Evolutionary conservation across 208 protist genomes (phyloP), one percentile per base, ranked within the genome.

Genomic region (Phytomonas sp.): DNA sequence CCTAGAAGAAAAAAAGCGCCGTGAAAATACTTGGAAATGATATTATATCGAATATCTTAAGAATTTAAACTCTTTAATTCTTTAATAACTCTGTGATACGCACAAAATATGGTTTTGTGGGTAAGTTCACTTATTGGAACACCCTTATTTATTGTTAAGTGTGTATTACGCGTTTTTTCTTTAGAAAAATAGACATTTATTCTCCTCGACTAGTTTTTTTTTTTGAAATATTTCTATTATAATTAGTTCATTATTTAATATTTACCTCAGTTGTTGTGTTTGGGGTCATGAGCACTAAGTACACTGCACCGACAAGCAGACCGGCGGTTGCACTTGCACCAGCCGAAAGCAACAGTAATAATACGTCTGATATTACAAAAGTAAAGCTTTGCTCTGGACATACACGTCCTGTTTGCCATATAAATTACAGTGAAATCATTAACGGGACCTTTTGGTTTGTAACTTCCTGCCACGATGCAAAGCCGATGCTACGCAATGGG

Each of bases 401-500:
- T 77, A 95, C 89, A 5, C 81, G 92, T 30, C 90, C 92, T 14
- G 88, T 97, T 68, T 94, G 87, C 73, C 92, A 97, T 77, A 95
- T 97, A 59, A 93, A 94, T 71, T 97, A 97, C 86, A 93, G 86
- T 70, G 78, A 91, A 42, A 92, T 97, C 36, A 78, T 95, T 62
- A 90, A 97, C 65, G 87, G 87, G 63, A 94, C 92, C 2, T 95
- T 90, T 71, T 97, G 92, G 90, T 92, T 97, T 79, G 90, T 94
- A 37, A 94, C 88, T 32, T 87, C 89, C 3, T 97, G 89, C 76
- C 89, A 95, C 71, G 94, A 98, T 71, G 80, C 91, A 14, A 95
- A 95, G 63, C 92, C 96, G 12, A 97, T 98, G 91, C 75, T 98
- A n/a, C 83, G 94, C 45, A 95, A 97, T 67, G 94, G 96, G 11